A percentile compares a stretch with the other conserved stretches of the same genome.
Conservation (phyloP, 345 rosid genomes). For the Gynandropsis gynandra region DNA sequence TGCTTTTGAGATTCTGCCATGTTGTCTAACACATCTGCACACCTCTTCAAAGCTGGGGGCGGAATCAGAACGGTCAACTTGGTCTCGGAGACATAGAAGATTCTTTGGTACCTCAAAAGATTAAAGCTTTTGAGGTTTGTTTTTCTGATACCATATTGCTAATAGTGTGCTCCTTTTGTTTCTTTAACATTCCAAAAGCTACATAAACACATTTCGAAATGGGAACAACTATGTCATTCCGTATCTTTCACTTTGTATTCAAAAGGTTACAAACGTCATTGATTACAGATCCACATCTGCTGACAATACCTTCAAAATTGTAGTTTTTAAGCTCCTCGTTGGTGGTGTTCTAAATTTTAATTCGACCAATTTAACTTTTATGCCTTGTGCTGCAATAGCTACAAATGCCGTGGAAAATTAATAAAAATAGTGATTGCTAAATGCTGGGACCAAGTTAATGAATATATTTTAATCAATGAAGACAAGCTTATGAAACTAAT, state of each 20-base stretch:
- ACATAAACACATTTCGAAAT: neutral
- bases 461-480: constrained; percentile 3
- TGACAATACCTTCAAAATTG: constrained; percentile 7
- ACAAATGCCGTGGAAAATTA: constrained; percentile 11
- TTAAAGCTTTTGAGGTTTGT: constrained; percentile 82
- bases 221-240: constrained; percentile 14
- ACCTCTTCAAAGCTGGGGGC: constrained; percentile 72
- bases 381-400: constrained; percentile 2
- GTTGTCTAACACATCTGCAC: constrained; percentile 9
- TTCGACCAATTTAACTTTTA: constrained; percentile 5
- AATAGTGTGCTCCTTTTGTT: constrained; percentile 9
- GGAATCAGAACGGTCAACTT: constrained; percentile 99
- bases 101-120: constrained; percentile 82
- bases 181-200: constrained; percentile 9
- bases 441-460: constrained; percentile 5
- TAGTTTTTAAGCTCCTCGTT: neutral
- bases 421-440: constrained; percentile 7
- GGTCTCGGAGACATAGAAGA: constrained; percentile 87
- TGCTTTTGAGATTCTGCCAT: neutral
- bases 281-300: constrained; percentile 15
- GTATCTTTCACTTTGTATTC: constrained; percentile 15
- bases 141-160: constrained; percentile 3
- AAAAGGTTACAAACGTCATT: constrained; percentile 14
- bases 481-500: constrained; percentile 22
- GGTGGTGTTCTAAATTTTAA: constrained; percentile 5